Evolutionary conservation across 208 protist genomes (phyloP).

Genomic region (Leishmania lainsoni): DNA sequence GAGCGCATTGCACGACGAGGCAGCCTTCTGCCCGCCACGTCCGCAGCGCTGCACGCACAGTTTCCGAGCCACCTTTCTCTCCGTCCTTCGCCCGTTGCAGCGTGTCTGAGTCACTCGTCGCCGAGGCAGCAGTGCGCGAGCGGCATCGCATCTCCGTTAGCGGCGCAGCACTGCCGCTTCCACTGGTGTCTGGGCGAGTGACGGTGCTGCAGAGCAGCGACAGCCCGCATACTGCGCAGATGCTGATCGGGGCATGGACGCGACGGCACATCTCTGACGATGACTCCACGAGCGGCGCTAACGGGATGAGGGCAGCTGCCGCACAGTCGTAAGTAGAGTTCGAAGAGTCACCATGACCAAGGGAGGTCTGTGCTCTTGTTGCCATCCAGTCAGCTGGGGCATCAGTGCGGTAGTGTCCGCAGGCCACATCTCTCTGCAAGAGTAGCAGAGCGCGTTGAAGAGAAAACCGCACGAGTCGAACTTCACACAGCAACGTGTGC

Average conservation of each 20-base stretch:
- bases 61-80: background rate
- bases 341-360: background rate
- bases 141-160: conserved; percentile 1
- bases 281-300: background rate
- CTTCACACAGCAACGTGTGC: conserved; percentile 42
- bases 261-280: conserved; percentile 15
- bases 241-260: conserved; percentile 44
- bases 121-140: background rate
- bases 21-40: conserved; percentile 42
- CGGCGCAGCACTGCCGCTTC: conserved; percentile 1
- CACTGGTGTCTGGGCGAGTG: conserved; percentile 5
- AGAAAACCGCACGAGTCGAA: conserved; percentile 41
- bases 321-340: background rate
- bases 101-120: conserved; percentile 1
- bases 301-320: background rate
- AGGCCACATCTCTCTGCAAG: conserved; percentile 5
- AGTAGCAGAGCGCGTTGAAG: conserved; percentile 29
- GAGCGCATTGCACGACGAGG: conserved; percentile 67
- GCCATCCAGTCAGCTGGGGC: background rate
- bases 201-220: conserved; percentile 39
- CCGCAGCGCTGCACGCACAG: conserved; percentile 1
- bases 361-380: background rate
- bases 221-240: conserved; percentile 73
- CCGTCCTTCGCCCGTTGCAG: background rate
- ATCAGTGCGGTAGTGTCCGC: background rate